Evolutionary conservation across 352 stramenopile species (phyloP).

Genomic region (Globisporangium rhizosaccharum): DNA sequence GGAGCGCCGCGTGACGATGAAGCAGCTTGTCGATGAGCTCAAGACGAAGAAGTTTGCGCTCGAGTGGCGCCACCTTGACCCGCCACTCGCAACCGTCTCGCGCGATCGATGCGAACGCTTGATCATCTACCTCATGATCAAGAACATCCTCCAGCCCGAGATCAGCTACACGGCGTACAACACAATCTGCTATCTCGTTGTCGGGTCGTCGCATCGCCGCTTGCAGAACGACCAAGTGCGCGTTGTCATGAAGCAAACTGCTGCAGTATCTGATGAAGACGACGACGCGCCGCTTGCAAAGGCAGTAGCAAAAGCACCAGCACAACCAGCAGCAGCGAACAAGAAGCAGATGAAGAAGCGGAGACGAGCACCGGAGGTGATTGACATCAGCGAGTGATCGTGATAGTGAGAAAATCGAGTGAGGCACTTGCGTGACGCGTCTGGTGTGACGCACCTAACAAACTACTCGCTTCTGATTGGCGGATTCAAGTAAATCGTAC

Average conservation of each 20-base stretch:
- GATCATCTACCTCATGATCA: conserved; percentile 42
- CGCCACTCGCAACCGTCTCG: conserved; percentile 28
- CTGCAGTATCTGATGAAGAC: not conserved
- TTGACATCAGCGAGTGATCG: conserved; percentile 29
- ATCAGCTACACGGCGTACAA: conserved; percentile 78
- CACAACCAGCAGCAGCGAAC: not conserved
- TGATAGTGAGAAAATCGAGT: not conserved
- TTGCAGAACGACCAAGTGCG: conserved; percentile 13
- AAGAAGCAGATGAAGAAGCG: conserved; percentile 1
- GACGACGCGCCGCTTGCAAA: conserved; percentile 4
- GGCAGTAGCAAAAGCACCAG: not conserved
- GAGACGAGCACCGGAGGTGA: conserved; percentile 12
- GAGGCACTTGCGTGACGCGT: not conserved
- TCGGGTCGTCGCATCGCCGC: conserved; percentile 30
- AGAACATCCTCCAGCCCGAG: conserved; percentile 49
- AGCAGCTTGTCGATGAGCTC: conserved; percentile 66
- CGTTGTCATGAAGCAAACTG: conserved; percentile 13
- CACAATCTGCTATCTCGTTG: conserved; percentile 67
- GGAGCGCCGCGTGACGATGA: conserved; percentile 58
- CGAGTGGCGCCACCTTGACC: conserved; percentile 27
- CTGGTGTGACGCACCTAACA: not conserved
- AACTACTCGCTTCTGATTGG: not conserved
- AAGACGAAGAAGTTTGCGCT: conserved; percentile 46
- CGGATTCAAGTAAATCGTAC: not conserved
- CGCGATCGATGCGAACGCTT: conserved; percentile 40